Evolutionary conservation across 768 basidiomycete species (phyloP).

Genomic region (Termitomyces sp.): DNA sequence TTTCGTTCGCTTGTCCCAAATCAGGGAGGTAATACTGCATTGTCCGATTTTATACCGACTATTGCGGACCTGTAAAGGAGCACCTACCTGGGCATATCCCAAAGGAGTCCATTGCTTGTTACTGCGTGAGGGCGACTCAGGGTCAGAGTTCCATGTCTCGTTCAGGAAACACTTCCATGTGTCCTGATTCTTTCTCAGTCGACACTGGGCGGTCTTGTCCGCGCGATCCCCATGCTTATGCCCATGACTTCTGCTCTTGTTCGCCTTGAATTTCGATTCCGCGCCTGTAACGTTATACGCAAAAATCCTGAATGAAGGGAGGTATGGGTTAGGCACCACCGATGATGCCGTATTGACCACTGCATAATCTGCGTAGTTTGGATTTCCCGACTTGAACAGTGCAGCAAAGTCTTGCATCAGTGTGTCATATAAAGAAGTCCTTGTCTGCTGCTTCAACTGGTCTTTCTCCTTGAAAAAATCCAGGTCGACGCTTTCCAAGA

Average conservation of each 20-base stretch:
- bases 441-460: background rate
- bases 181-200: conserved; percentile 43
- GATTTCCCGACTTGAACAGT: conserved; percentile 47
- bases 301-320: conserved; percentile 77
- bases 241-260: conserved; percentile 38
- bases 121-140: conserved; percentile 61
- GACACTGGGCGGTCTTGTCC: conserved; percentile 42
- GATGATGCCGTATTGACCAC: conserved; percentile 79
- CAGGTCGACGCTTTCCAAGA: conserved; percentile 51
- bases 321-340: conserved; percentile 83
- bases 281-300: conserved; percentile 66
- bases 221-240: conserved; percentile 43
- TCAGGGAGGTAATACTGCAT: conserved; percentile 63
- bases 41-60: conserved; percentile 4
- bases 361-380: conserved; percentile 61
- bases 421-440: conserved; percentile 43
- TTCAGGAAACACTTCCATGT: conserved; percentile 63
- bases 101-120: conserved; percentile 71
- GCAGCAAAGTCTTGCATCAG: conserved; percentile 62
- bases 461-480: conserved; percentile 31
- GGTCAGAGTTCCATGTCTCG: conserved; percentile 56
- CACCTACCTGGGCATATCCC: conserved; percentile 79
- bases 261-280: conserved; percentile 19
- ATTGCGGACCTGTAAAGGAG: conserved; percentile 1
- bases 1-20: conserved; percentile 43